Conservation (phyloP, 345 rosid species). For the Angophora floribunda region DNA sequence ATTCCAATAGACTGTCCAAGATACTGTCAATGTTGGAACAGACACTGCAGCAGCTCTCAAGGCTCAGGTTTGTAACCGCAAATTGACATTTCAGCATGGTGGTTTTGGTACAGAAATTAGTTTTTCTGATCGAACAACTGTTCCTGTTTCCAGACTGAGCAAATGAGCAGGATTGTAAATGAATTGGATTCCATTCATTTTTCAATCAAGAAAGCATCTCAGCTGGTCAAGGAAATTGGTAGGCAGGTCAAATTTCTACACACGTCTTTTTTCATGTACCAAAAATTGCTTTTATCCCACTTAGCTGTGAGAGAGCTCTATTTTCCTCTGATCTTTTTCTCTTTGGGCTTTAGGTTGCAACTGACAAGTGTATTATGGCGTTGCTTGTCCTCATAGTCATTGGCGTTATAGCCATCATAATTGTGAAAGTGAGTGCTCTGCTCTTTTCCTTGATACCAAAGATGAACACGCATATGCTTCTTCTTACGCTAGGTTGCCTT, state of each 20-base stretch:
- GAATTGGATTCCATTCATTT: constrained; percentile 95
- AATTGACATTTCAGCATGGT: neutral
- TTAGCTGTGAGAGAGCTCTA: neutral
- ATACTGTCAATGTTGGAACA: constrained; percentile 74
- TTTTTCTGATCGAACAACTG: neutral
- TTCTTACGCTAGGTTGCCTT: neutral
- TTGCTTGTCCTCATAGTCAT: constrained; percentile 69
- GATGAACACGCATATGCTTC: neutral
- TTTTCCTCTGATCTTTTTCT: constrained; percentile 2
- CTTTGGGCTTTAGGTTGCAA: constrained; percentile 59
- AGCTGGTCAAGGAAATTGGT: constrained; percentile 94
- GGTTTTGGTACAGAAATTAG: neutral
- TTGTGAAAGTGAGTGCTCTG: constrained; percentile 59
- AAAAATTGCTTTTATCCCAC: neutral
- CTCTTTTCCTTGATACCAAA: neutral
- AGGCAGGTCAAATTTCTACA: constrained; percentile 64
- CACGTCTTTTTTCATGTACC: neutral
- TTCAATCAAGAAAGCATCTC: constrained; percentile 87
- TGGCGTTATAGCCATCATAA: constrained; percentile 82
- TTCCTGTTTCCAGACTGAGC: constrained; percentile 65
- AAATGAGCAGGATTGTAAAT: constrained; percentile 96
- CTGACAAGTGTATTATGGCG: constrained; percentile 88
- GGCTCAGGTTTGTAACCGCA: constrained; percentile 50
- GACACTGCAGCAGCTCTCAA: constrained; percentile 84
- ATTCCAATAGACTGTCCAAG: constrained; percentile 64